Percentiles rank a stretch among this genome's conserved stretches.
These are phyloP conservation scores for Sporothrix dimorphospora DNA, from an alignment of 2,329 filamentous ascomycete species.

Conservation along the genomic window DNA sequence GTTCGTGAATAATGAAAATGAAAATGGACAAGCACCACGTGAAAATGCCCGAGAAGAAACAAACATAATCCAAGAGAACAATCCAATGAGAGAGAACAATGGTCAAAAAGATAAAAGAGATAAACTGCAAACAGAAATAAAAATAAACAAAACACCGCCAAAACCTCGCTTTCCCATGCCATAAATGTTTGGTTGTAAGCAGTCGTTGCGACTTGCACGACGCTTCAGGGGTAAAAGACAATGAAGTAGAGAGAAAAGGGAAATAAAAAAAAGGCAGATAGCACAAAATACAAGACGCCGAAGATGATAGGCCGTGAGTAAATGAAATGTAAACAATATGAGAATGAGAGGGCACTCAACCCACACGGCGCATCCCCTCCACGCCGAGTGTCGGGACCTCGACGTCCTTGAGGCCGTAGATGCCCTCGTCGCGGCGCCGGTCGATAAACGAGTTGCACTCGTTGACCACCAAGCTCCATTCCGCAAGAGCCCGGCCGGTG, in stretches of 20 bases:
- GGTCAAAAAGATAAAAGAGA: too few species aligned
- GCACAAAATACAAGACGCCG: neutral
- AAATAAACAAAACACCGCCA: constrained; percentile 21
- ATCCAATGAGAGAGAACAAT: neutral
- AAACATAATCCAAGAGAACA: constrained; percentile 1
- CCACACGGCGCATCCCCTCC: constrained; percentile 55
- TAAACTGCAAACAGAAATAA: constrained; percentile 6
- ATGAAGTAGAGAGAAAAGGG: neutral
- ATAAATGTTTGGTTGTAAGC: constrained; percentile 21
- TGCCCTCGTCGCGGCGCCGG: constrained; percentile 72
- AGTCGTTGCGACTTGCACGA: constrained; percentile 1
- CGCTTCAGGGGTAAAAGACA: constrained; percentile 8
- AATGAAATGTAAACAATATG: neutral
- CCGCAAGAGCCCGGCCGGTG: constrained; percentile 72
- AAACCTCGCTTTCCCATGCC: constrained; percentile 29
- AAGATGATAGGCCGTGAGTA: neutral
- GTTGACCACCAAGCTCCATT: constrained; percentile 74
- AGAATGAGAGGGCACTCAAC: constrained; percentile 7
- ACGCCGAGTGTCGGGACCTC: constrained; percentile 69
- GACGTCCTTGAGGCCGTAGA: constrained; percentile 66
- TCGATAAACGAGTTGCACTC: constrained; percentile 85
- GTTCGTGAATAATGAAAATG: neutral
- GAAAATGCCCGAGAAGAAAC: neutral
- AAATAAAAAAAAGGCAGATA: neutral
- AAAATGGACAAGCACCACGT: neutral